A percentile compares a stretch with the other conserved stretches of the same genome.
These are phyloP conservation scores for Zygoascus biomembranicola DNA, from an alignment of 805 yeast genomes.

Conservation along the genomic window DNA sequence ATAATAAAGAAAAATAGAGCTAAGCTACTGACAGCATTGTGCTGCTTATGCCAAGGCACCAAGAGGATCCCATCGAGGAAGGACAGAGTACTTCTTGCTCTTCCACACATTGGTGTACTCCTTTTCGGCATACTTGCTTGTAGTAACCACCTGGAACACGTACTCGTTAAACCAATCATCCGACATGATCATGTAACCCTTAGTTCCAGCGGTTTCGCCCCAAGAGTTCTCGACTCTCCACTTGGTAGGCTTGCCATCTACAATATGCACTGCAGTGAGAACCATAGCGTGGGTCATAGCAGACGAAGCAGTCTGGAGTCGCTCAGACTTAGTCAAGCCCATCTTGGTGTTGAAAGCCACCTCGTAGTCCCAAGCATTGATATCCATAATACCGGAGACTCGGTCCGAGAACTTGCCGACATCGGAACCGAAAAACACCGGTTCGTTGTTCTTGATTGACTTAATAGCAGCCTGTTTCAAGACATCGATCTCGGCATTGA, in stretches of 20 bases:
- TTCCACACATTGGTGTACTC: conserved; percentile 34
- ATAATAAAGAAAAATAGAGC: too few species aligned
- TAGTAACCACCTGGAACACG: conserved; percentile 64
- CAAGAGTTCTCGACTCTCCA: conserved; percentile 74
- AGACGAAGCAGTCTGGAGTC: conserved; percentile 64
- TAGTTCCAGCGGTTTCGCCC: conserved; percentile 61
- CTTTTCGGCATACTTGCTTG: conserved; percentile 38
- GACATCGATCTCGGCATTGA: conserved; percentile 55
- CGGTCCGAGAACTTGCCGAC: conserved; percentile 70
- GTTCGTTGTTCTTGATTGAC: conserved; percentile 64
- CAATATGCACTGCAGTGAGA: conserved; percentile 73
- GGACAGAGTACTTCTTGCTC: conserved; percentile 39
- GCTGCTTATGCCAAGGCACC: conserved; percentile 51
- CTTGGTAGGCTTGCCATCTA: conserved; percentile 53
- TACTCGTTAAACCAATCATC: conserved; percentile 69
- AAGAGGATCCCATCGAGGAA: conserved; percentile 76
- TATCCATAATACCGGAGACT: conserved; percentile 58
- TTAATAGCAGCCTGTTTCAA: conserved; percentile 58
- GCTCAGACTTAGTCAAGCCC: conserved; percentile 52
- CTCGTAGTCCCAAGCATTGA: conserved; percentile 58
- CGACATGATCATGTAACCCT: conserved; percentile 64
- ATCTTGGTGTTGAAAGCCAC: conserved; percentile 32
- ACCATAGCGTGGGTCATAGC: conserved; percentile 90
- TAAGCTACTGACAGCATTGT: too few species aligned
- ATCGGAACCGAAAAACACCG: conserved; percentile 84